These are phyloP conservation scores for Nectriaceae sp. DNA, from an alignment of 2,329 filamentous ascomycete species.

Conservation along the genomic window DNA sequence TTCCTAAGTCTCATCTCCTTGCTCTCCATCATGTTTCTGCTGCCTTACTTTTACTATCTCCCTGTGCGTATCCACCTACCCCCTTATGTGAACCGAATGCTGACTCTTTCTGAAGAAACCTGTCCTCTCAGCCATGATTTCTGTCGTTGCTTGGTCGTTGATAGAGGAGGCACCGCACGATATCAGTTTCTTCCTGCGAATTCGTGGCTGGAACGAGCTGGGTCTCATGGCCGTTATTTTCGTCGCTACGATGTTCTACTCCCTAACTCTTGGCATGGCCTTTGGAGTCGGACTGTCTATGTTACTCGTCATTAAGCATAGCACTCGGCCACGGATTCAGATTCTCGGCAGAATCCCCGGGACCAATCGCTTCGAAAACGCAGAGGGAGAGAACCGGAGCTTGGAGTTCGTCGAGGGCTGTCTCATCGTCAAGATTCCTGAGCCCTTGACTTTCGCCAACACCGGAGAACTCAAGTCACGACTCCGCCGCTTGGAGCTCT, in stretches of 20 bases:
- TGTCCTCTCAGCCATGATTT: conserved; percentile 90
- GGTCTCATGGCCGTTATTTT: conserved; percentile 89
- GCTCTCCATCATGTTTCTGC: conserved; percentile 75
- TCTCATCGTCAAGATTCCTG: conserved; percentile 95
- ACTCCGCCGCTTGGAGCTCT: conserved; percentile 80
- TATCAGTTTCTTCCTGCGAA: conserved; percentile 82
- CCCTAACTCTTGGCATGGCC: conserved; percentile 88
- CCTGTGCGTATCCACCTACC: conserved; percentile 62
- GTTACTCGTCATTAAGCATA: conserved; percentile 85
- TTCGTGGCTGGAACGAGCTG: conserved; percentile 85
- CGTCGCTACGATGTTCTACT: conserved; percentile 90
- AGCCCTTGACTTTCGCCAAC: conserved; percentile 95
- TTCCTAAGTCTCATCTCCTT: conserved; percentile 82
- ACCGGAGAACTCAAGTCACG: conserved; percentile 88
- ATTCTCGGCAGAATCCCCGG: conserved; percentile 89
- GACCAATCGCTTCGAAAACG: conserved; percentile 83
- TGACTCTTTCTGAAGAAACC: conserved; percentile 65
- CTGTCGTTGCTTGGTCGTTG: conserved; percentile 89
- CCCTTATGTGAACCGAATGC: too few species aligned
- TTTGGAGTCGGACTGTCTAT: conserved; percentile 90
- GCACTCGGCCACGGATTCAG: conserved; percentile 90
- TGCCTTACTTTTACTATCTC: conserved; percentile 93
- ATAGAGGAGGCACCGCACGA: conserved; percentile 96
- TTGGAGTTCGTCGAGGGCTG: conserved; percentile 91
- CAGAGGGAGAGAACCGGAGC: conserved; percentile 69